Conservation (phyloP, 352 stramenopile genomes). For the Pythium brachiatum region DNA sequence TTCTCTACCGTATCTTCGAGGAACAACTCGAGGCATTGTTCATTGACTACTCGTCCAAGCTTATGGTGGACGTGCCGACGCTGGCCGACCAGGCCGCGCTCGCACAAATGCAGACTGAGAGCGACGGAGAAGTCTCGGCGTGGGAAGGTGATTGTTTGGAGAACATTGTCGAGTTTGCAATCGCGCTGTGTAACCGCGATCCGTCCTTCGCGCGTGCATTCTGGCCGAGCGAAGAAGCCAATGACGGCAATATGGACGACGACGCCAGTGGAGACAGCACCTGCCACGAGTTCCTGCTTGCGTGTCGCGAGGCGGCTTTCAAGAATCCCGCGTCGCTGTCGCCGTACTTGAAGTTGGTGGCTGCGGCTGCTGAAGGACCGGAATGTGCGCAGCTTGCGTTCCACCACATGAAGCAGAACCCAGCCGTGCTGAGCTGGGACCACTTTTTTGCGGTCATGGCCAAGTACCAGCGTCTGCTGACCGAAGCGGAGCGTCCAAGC, state of each 20-base stretch:
- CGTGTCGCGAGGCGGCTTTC: constrained; percentile 66
- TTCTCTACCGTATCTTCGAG: constrained; percentile 72
- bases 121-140: constrained; percentile 41
- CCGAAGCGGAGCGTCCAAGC: constrained; percentile 59
- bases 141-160: constrained; percentile 80
- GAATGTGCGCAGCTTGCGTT: constrained; percentile 78
- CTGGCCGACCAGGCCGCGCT: constrained; percentile 64
- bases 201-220: constrained; percentile 59
- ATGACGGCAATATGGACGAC: constrained; percentile 10
- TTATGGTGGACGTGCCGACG: constrained; percentile 81
- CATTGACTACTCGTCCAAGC: constrained; percentile 64
- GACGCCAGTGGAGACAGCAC: constrained; percentile 30
- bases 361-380: constrained; percentile 55
- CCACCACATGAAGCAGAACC: constrained; percentile 86
- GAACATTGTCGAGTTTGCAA: constrained; percentile 75
- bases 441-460: constrained; percentile 83
- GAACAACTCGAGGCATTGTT: constrained; percentile 68
- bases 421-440: constrained; percentile 73
- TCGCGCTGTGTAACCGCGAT: constrained; percentile 55
- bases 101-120: constrained; percentile 66
- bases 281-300: constrained; percentile 62
- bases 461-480: constrained; percentile 81
- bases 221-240: constrained; percentile 44
- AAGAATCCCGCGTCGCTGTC: constrained; percentile 75
- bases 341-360: constrained; percentile 75